Base-by-base conservation (phyloP, 1,139 yeast genomes). In the Tardiomyces blankii region DNA sequence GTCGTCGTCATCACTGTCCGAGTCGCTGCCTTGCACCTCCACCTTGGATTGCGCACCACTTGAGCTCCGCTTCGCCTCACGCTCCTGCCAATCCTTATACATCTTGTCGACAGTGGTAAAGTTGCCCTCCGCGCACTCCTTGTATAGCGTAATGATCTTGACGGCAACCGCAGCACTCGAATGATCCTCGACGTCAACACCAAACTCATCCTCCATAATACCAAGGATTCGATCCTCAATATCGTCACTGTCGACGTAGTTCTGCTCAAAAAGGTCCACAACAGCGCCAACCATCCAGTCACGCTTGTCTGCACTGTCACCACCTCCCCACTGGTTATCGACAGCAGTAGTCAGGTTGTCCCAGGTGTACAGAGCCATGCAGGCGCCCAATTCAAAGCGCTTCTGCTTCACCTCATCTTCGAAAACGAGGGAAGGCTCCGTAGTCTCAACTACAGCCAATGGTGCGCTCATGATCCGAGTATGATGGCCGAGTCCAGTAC, bases 261-360 rank as follows among this genome's bases (percentile, higher is more conserved):
- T 49, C 21, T 66, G 63, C 43, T 73, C 75, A 59, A 89, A 91
- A 47, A 88, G 70, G 40, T 88, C 97, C 41, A 87, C 77, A 2
- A 89, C 77, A 18, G 85, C 71, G 4, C 88, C 95, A 2, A 88
- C 80, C 50, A 89, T 74, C 98, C 98, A 93, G 61, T 91, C 98
- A 59, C 99, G 75, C 64, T 91, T 91, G 42, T 86, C 97, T 1
- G 74, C 77, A 12, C 95, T 82, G 42, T 85, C 85, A 14, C 95
- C 78, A 1, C 98, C 99, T 49, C 98, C 99, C 98, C 98, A 91
- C 38, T 74, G 71, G 61, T 85, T 86, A n/a, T 79, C 94, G n/a
- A 93, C 98, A 0, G 98, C 98, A 1, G 86, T 82, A 44, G 77
- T 74, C 47, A 91, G 70, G 41, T 85, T 91, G 51, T 87, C 94